These are phyloP conservation scores for Rhodotorula sp. DNA, from an alignment of 1,284 basidiomycete genomes.

Conservation along the genomic window DNA sequence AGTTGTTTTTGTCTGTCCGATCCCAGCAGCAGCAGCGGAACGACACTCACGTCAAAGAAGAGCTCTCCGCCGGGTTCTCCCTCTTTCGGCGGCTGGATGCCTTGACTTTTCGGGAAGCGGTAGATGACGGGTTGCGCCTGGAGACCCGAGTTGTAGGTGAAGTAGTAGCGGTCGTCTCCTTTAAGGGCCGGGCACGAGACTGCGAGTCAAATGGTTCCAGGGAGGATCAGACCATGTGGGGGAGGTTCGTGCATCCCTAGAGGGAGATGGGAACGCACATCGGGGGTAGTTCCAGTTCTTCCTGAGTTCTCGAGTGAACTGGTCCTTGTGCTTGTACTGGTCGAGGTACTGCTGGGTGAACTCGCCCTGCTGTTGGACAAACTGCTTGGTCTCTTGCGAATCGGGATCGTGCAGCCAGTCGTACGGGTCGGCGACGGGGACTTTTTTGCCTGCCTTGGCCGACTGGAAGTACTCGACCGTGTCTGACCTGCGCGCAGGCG, in stretches of 20 bases:
- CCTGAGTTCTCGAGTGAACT: conserved; percentile 62
- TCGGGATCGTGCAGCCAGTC: conserved; percentile 46
- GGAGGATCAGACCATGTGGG: neutral
- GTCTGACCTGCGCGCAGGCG: conserved; percentile 62
- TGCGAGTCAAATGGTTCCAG: neutral
- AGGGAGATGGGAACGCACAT: conserved; percentile 53
- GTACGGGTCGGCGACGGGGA: conserved; percentile 69
- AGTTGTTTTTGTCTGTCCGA: no score
- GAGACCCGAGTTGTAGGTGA: conserved; percentile 45
- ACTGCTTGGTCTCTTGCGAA: conserved; percentile 61
- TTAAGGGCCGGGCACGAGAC: conserved; percentile 57
- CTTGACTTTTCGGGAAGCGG: conserved; percentile 61
- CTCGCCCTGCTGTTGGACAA: conserved; percentile 63
- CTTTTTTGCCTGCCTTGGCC: conserved; percentile 57
- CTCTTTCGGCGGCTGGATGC: conserved; percentile 57
- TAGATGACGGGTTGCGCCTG: conserved; percentile 58
- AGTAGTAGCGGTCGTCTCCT: conserved; percentile 68
- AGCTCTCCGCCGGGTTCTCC: conserved; percentile 59
- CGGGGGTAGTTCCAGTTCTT: conserved; percentile 66
- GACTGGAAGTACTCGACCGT: conserved; percentile 69
- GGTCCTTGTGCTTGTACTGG: conserved; percentile 60
- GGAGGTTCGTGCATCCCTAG: no score
- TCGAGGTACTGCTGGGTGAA: conserved; percentile 64
- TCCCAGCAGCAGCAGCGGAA: no score
- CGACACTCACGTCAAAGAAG: conserved; percentile 64